phyloP scores from a whole-genome alignment of 2,329 filamentous ascomycete species.

The Daldinia sp. region DNA sequence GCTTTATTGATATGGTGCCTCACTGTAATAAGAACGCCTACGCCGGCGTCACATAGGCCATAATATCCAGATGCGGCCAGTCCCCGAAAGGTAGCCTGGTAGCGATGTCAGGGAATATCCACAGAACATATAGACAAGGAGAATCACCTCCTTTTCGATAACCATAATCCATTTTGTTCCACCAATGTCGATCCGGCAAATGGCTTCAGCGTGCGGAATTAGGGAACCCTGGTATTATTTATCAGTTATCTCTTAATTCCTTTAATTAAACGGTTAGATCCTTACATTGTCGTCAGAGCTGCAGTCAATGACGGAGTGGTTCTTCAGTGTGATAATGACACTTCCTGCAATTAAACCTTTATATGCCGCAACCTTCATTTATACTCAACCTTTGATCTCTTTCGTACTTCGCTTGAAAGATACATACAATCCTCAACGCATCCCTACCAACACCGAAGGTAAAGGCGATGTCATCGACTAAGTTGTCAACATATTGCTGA shows the following conservation, averaged over 20 bases:
- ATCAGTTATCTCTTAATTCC: conserved; percentile 20
- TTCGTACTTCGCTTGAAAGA: not conserved
- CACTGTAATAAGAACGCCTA: conserved; percentile 78
- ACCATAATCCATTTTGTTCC: conserved; percentile 74
- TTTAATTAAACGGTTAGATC: not conserved
- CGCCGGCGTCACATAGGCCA: conserved; percentile 59
- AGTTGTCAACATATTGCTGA: conserved; percentile 75
- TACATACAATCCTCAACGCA: conserved; percentile 75
- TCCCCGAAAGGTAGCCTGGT: conserved; percentile 79
- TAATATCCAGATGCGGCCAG: conserved; percentile 70
- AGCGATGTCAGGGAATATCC: conserved; percentile 32
- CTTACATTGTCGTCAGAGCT: conserved; percentile 50
- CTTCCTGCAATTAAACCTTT: conserved; percentile 78
- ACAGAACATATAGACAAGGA: not conserved
- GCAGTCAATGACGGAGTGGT: conserved; percentile 49
- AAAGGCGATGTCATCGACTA: conserved; percentile 79
- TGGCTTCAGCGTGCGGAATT: conserved; percentile 66
- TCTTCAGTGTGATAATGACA: conserved; percentile 56
- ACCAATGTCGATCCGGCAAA: conserved; percentile 63
- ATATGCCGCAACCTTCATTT: conserved; percentile 72
- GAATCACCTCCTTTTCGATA: conserved; percentile 79
- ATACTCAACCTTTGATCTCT: not conserved
- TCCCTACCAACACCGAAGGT: conserved; percentile 74
- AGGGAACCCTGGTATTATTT: conserved; percentile 64
- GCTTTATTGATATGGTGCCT: conserved; percentile 21